These are phyloP conservation scores for Macroventuria anomochaeta DNA, from an alignment of 2,329 filamentous ascomycete species.

Conservation along the genomic window DNA sequence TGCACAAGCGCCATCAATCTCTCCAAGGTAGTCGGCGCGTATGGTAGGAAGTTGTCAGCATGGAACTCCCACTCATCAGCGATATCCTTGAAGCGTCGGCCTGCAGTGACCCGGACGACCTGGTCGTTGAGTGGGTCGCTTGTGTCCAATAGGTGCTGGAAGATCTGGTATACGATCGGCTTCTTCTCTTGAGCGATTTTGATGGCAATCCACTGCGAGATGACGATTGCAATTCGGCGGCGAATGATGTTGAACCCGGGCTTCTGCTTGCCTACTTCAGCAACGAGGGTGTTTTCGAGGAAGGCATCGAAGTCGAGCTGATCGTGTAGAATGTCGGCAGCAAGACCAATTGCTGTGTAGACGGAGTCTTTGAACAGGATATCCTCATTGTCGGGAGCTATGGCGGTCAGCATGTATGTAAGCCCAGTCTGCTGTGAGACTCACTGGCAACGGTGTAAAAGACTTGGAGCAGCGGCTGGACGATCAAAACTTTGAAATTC, in stretches of 20 bases:
- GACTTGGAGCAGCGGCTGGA: slow-evolving; percentile 79
- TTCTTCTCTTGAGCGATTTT: slow-evolving; percentile 72
- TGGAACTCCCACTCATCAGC: slow-evolving; percentile 86
- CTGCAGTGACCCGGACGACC: slow-evolving; percentile 90
- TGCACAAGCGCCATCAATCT: slow-evolving; percentile 79
- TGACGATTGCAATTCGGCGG: slow-evolving; percentile 83
- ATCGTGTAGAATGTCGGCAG: slow-evolving; percentile 76
- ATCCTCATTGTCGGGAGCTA: slow-evolving; percentile 66
- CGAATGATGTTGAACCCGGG: slow-evolving; percentile 81
- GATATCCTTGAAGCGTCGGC: slow-evolving; percentile 79
- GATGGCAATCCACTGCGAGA: slow-evolving; percentile 88
- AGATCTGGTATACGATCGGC: slow-evolving; percentile 84
- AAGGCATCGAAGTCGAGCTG: slow-evolving; percentile 85
- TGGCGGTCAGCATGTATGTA: slow-evolving; percentile 22
- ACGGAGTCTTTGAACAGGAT: slow-evolving; percentile 90
- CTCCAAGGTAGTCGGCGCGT: slow-evolving; percentile 74
- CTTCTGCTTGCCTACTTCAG: slow-evolving; percentile 74
- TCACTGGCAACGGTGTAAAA: slow-evolving; percentile 78
- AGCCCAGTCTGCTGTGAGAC: slow-evolving; percentile 22
- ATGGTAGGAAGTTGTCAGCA: slow-evolving; percentile 75
- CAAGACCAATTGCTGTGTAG: slow-evolving; percentile 89
- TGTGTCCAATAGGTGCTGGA: slow-evolving; percentile 81
- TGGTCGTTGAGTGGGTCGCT: slow-evolving; percentile 83
- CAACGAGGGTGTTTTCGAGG: slow-evolving; percentile 74
- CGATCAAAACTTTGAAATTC: slow-evolving; percentile 82